Evolutionary conservation across 176 grass and related monocot genomes (phyloP), one percentile per base, ranked within the genome.

Genomic region (Thalia dealbata): DNA sequence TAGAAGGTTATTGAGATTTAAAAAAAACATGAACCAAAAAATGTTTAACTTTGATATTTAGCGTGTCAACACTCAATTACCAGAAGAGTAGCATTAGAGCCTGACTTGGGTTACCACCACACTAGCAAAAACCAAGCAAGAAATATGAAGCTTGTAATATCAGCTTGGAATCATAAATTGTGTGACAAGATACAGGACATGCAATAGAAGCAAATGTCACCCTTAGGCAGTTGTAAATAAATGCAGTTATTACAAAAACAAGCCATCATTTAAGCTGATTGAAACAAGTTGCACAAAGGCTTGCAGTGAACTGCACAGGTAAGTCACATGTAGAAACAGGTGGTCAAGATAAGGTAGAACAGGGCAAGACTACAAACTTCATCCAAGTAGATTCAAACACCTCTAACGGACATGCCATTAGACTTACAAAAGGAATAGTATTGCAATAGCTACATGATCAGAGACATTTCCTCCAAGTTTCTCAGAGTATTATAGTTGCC

Each of bases 21-120:
- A 79, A 1, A 19, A 78, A 76, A 35, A 14, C n/a, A 73, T 19
- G 30, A 43, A 30, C 61, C 9, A 63, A 63, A 62, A 62, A 5
- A 63, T 63, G 61, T 14, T 2, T 29, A 12, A 29, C 23, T 28
- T 63, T 63, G 22, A 10, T 63, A 19, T n/a, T 28, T 7, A 28
- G 27, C n/a, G 22, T 28, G 61, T 3, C n/a, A 61, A 61, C 11
- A 22, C 25, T 58, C 6, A 58, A 58, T n/a, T n/a, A 58, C 9
- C 29, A 14, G 0, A 63, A 10, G 1, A 28, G 10, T 28, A 14
- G 29, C 10, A 28, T 24, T 28, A 26, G 0, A 0, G 24, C 10
- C 23, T 28, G 27, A 28, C 14, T 28, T 14, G 22, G 28, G 61
- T 13, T 29, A 13, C 12, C 24, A 63, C 10, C 22, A 63, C 10